phyloP scores from a whole-genome alignment of 163 green algal genomes.

The Picocystis sp. region DNA sequence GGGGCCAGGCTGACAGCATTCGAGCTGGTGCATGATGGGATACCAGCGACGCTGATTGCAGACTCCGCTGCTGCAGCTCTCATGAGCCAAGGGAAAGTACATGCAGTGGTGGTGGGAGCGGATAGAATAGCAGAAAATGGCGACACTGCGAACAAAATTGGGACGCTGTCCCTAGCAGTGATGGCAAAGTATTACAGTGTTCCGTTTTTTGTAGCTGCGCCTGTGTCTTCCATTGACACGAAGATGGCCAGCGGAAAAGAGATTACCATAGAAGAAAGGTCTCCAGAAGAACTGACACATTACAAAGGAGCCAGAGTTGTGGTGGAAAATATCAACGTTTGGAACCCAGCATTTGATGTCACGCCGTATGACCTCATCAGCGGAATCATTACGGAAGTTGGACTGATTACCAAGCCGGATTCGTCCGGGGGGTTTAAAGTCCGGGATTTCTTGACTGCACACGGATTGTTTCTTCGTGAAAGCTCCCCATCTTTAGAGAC shows the following conservation, averaged over 20 bases:
- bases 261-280: conserved; percentile 82
- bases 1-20: conserved; percentile 82
- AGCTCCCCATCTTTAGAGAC: no score
- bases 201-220: conserved; percentile 89
- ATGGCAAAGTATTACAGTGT: conserved; percentile 40
- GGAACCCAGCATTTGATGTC: conserved; percentile 92
- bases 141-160: conserved; percentile 43
- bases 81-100: conserved; percentile 51
- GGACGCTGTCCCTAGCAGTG: conserved; percentile 34
- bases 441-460: conserved; percentile 14
- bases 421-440: conserved; percentile 24
- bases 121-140: conserved; percentile 85
- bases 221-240: conserved; percentile 73
- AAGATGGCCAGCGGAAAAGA: conserved; percentile 35
- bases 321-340: conserved; percentile 56
- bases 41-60: conserved; percentile 75
- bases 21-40: conserved; percentile 75
- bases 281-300: conserved; percentile 41
- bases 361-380: conserved; percentile 60
- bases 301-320: conserved; percentile 38
- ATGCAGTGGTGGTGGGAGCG: conserved; percentile 84
- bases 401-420: conserved; percentile 31
- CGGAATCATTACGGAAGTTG: conserved; percentile 88
- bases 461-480: background rate
- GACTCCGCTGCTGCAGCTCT: conserved; percentile 72